Evolutionary conservation across 345 rosid species (phyloP).

Genomic region (Acer negundo): DNA sequence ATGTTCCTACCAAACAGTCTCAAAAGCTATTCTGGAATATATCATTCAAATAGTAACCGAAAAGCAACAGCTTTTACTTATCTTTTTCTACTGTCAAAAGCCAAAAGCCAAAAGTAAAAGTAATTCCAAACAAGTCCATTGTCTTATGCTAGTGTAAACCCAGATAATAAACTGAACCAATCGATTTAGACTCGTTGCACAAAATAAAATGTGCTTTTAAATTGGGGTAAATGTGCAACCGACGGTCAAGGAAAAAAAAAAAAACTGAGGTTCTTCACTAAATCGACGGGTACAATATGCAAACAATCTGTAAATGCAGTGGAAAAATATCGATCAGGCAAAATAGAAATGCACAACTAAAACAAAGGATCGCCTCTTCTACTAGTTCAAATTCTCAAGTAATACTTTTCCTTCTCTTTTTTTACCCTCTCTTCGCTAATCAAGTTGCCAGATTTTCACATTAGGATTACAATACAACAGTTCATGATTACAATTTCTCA

Average conservation of each 20-base stretch:
- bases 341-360: slow-evolving; percentile 13
- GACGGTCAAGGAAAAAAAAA: neutral
- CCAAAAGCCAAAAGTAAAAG: no score
- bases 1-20: no score
- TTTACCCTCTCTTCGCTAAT: neutral
- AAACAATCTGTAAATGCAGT: neutral
- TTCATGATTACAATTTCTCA: slow-evolving; percentile 17
- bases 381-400: neutral
- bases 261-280: neutral
- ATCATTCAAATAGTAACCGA: no score
- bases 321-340: slow-evolving; percentile 6
- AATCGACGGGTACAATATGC: neutral
- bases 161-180: no score
- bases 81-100: no score
- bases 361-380: slow-evolving; percentile 11
- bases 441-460: slow-evolving; percentile 16
- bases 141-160: no score
- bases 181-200: no score
- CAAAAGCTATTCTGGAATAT: no score
- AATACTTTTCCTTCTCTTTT: neutral
- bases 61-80: no score
- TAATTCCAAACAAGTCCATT: no score
- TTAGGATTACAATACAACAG: slow-evolving; percentile 28
- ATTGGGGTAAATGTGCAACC: neutral
- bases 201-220: no score